Base-by-base conservation (phyloP, 2,329 filamentous ascomycete species). In the Torrubiella hemipterigena region DNA sequence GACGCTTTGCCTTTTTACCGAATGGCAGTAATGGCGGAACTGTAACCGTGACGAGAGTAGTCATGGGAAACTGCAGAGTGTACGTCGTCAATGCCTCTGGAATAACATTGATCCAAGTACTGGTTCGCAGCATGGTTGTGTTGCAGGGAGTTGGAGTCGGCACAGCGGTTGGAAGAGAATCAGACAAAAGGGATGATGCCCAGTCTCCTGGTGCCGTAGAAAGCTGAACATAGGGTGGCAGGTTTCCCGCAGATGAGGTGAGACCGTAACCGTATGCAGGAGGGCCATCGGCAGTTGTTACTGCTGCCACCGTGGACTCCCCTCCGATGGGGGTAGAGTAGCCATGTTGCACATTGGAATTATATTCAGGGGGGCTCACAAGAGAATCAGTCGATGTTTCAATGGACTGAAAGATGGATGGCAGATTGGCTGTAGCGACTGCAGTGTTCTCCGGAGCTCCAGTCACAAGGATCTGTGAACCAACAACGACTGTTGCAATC, bases 101-200 rank as follows among this genome's bases (percentile, higher is more conserved):
- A 17, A 61, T 53, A 28, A 59, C 31, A 19, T 61, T 61, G 33
- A 50, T 49, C 52, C 56, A 58, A 14, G 55, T 59, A 29, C 49
- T 52, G 7, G 55, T 60, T 14, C 50, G 43, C 4, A 57, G 36
- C 7, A 40, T 40, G 3, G 42, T 41, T 9, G 31, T 22, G 16
- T 37, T 47, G 33, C 17, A 44, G 13, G 7, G 45, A 33, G 4
- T 54, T 46, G 32, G 39, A 50, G 18, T 34, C 34, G 16, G 57
- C 41, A 31, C 55, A 54, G 4, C 52, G 54, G 23, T 54, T 47
- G 20, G 52, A 44, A 36, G 20, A 32, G 34, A 24, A 14, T 23
- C 31, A 27, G 32, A 36, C 11, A 36, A 23, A 15, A 36, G 32
- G 4, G 34, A 36, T 3, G 31, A 36, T 28, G 27, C 23, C 34